Base-by-base conservation (phyloP, 2,329 filamentous ascomycete species). In the Penicillium psychrosexuale region DNA sequence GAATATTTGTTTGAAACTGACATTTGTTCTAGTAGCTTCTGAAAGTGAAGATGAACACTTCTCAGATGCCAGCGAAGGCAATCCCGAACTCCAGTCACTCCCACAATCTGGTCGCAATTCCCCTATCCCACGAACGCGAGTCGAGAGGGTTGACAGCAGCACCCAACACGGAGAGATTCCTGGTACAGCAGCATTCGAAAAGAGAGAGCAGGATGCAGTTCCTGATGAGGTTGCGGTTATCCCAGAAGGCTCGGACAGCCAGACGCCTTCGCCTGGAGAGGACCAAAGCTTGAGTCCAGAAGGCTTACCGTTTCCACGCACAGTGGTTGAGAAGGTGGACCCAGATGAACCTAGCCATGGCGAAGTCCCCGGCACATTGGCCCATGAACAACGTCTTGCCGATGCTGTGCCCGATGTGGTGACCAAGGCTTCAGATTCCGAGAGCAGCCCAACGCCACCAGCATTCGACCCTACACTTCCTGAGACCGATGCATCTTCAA, bases 181-280 rank as follows among this genome's bases (percentile, higher is more conserved):
- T 3, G 83, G 83, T 9, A 86, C 84, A 28, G 69, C 76, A 17
- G 83, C 83, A 52, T 86, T 84, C 68, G 77, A 81, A n/a, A 78
- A 80, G 64, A 75, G 83, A 58, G 74, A 69, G 22, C 77, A 80
- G 61, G 84, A 86, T 67, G 83, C 84, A 28, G 83, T 86, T 6
- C 84, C 84, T 5, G 84, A 87, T 66, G 82, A 86, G 67, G 75
- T 87, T 28, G 82, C 85, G 66, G 74, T 87, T 48, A 75, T 86
- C 5, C 76, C 77, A 9, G 78, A 77, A 53, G 75, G 69, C 30
- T 68, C 65, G 57, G 69, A 61, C 30, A 77, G 72, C 58, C 71
- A 74, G 56, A 76, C 73, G 57, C 66, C 63, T 47, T 78, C 77
- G 8, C 67, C 65, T 27, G 60, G 70, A 78, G 72, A 73, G 27